Evolutionary conservation across 371 early-diverging fungal species (phyloP).

Genomic region (Apophysomyces trapeziformis): DNA sequence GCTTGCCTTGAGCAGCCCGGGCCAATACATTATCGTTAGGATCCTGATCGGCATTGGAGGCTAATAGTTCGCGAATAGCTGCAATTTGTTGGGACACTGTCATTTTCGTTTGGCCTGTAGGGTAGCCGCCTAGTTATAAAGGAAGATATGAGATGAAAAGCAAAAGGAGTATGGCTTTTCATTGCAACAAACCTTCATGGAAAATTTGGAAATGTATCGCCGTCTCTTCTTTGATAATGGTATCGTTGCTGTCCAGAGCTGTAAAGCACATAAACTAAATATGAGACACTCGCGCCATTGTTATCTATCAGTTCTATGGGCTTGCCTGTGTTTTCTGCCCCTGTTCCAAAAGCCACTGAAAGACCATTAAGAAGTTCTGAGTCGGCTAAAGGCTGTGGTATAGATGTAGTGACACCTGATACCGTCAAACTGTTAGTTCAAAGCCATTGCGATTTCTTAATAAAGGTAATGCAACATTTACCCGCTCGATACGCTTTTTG

Average conservation of each 20-base stretch:
- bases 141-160: background rate
- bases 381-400: constrained; percentile 53
- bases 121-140: background rate
- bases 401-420: constrained; percentile 54
- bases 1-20: constrained; percentile 61
- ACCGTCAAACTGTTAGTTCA: no score
- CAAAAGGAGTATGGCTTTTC: background rate
- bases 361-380: constrained; percentile 52
- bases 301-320: background rate
- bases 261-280: background rate
- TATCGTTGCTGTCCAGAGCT: constrained; percentile 47
- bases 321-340: constrained; percentile 48
- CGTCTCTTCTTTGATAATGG: constrained; percentile 62
- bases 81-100: constrained; percentile 73
- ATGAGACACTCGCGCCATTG: background rate
- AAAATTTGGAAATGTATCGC: constrained; percentile 63
- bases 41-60: constrained; percentile 32
- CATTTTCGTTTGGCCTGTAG: constrained; percentile 14
- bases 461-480: constrained; percentile 11
- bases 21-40: constrained; percentile 37
- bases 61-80: constrained; percentile 56
- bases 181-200: constrained; percentile 23
- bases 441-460: no score
- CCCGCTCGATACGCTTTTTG: constrained; percentile 70
- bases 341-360: constrained; percentile 63